phyloP scores from a whole-genome alignment of 2,329 filamentous ascomycete species.

The Colletotrichum sp. region DNA sequence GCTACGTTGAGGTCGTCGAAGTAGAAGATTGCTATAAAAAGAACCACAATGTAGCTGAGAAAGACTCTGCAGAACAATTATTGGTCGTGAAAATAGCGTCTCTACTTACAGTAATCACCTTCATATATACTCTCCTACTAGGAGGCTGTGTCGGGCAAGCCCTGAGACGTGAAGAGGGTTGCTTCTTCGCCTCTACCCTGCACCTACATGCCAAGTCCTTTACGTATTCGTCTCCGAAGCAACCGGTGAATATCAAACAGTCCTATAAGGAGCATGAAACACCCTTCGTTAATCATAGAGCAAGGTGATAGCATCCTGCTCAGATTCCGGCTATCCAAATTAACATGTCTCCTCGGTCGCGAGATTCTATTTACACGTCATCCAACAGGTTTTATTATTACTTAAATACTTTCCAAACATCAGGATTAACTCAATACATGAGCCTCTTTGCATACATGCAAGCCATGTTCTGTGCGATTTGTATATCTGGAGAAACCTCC shows the following conservation, averaged over 20 bases:
- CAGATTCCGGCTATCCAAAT: accelerated
- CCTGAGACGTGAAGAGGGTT: neutral
- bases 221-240: neutral
- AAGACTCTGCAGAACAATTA: neutral
- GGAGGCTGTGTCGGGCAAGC: neutral
- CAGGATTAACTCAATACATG: too few relatives aligned
- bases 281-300: neutral
- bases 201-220: neutral
- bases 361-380: neutral
- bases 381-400: neutral
- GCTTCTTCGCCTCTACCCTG: neutral
- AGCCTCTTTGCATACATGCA: too few relatives aligned
- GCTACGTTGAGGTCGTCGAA: accelerated
- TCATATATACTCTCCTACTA: neutral
- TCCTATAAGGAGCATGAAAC: accelerated
- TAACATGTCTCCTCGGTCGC: neutral
- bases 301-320: neutral
- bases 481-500: neutral
- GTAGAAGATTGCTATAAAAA: accelerated
- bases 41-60: accelerated
- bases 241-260: accelerated
- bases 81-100: too few relatives aligned
- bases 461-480: too few relatives aligned
- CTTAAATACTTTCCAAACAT: neutral
- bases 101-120: neutral